A percentile compares a stretch with the other conserved stretches of the same genome.
Evolutionary conservation across 2,329 filamentous ascomycete species (phyloP).

Genomic region (Camillea tinctor): DNA sequence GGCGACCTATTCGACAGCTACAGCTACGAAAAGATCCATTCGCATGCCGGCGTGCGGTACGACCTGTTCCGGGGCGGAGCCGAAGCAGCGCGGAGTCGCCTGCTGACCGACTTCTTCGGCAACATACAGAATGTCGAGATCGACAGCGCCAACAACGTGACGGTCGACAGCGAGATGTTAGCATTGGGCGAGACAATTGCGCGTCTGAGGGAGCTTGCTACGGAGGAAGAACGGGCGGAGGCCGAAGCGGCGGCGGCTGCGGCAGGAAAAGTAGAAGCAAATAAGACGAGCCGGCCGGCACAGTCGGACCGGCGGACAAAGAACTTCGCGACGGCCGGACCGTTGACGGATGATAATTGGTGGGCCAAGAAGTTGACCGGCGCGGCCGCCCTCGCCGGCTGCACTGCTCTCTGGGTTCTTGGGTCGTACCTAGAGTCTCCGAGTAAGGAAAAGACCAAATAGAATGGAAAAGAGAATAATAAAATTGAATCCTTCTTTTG

Average conservation of each 20-base stretch:
- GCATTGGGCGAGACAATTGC: conserved; percentile 70
- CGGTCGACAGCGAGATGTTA: conserved; percentile 70
- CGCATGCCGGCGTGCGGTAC: conserved; percentile 85
- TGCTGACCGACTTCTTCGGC: conserved; percentile 96
- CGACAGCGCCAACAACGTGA: conserved; percentile 59
- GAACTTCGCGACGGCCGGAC: conserved; percentile 53
- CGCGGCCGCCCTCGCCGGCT: conserved; percentile 61
- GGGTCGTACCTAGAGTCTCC: conserved; percentile 50
- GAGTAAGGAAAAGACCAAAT: conserved; percentile 14
- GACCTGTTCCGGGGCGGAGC: conserved; percentile 91
- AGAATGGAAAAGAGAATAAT: not conserved
- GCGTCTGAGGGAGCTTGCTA: conserved; percentile 48
- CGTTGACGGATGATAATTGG: conserved; percentile 65
- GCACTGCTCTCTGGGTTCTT: conserved; percentile 57
- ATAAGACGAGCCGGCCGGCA: conserved; percentile 25
- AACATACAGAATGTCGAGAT: conserved; percentile 98
- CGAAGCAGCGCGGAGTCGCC: conserved; percentile 69
- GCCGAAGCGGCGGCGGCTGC: conserved; percentile 5
- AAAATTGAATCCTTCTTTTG: not conserved
- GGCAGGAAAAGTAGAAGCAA: no score
- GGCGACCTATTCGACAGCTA: conserved; percentile 96
- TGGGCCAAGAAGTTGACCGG: conserved; percentile 64
- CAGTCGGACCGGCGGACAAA: conserved; percentile 24
- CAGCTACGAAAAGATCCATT: conserved; percentile 92
- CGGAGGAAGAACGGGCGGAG: conserved; percentile 37